Evolutionary conservation across 1,284 basidiomycete genomes (phyloP).

Genomic region (Cutaneotrichosporon sp.): DNA sequence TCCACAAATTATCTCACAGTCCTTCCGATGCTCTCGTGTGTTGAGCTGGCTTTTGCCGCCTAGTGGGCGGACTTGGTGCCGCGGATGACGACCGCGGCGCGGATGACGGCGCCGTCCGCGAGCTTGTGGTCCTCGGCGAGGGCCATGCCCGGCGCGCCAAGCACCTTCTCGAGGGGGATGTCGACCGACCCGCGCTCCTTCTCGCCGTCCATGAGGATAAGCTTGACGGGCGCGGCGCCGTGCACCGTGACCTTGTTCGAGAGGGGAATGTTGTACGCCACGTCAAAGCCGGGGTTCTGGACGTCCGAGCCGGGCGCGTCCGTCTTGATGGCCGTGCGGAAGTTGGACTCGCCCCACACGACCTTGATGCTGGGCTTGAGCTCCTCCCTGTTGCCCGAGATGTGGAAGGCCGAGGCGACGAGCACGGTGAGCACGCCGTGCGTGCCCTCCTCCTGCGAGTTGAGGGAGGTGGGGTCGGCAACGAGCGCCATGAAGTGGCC

Average conservation of each 20-base stretch:
- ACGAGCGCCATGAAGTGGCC: constrained; percentile 19
- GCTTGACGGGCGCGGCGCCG: constrained; percentile 11
- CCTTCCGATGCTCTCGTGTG: neutral
- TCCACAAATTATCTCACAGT: neutral
- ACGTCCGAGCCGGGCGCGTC: constrained; percentile 20
- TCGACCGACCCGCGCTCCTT: constrained; percentile 15
- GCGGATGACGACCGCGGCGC: constrained; percentile 14
- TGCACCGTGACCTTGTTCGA: constrained; percentile 8
- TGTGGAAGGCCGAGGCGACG: constrained; percentile 13
- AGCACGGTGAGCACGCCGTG: constrained; percentile 19
- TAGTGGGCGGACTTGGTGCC: constrained; percentile 11
- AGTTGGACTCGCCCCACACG: constrained; percentile 17
- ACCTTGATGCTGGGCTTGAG: constrained; percentile 23
- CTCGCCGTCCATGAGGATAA: constrained; percentile 19
- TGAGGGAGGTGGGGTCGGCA: constrained; percentile 13
- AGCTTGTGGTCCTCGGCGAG: constrained; percentile 12
- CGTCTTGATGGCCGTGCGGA: constrained; percentile 19
- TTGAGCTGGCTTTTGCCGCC: neutral
- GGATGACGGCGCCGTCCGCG: constrained; percentile 12
- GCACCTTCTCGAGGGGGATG: constrained; percentile 14
- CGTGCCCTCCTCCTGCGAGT: constrained; percentile 15
- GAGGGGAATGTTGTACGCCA: constrained; percentile 13
- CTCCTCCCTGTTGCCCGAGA: constrained; percentile 12
- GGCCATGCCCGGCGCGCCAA: constrained; percentile 10
- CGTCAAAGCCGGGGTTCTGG: constrained; percentile 21